These are phyloP conservation scores for Aphanoascus verrucosus DNA, from an alignment of 2,329 filamentous ascomycete genomes.

Conservation along the genomic window DNA sequence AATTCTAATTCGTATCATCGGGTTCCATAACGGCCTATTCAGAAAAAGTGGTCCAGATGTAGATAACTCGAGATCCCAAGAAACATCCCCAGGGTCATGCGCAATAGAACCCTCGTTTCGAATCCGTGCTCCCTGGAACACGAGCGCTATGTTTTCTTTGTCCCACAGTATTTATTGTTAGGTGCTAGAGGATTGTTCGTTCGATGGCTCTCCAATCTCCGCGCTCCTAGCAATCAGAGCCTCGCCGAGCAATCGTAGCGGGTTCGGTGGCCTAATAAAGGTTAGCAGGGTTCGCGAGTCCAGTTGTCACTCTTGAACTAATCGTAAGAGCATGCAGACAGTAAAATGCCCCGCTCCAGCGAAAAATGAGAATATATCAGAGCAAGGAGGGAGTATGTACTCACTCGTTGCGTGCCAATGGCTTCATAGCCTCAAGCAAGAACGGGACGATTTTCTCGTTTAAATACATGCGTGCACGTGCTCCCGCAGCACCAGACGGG, in stretches of 20 bases:
- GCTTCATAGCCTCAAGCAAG: slow-evolving; percentile 64
- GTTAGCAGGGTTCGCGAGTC: background rate
- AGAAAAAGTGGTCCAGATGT: too few species aligned
- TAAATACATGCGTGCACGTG: slow-evolving; percentile 58
- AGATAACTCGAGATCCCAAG: too few species aligned
- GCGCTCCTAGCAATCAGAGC: slow-evolving; percentile 58
- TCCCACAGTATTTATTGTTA: slow-evolving; percentile 3
- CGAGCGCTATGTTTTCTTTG: background rate
- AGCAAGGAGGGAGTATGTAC: slow-evolving; percentile 26
- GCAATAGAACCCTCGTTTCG: too few species aligned
- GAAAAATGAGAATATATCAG: background rate
- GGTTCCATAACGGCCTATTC: too few species aligned
- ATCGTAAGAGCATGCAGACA: background rate
- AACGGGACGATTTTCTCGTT: slow-evolving; percentile 59
- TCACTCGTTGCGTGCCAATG: slow-evolving; percentile 59
- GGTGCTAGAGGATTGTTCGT: slow-evolving; percentile 4
- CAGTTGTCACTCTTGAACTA: background rate
- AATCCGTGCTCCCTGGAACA: background rate
- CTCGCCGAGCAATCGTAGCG: slow-evolving; percentile 58
- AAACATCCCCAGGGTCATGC: too few species aligned
- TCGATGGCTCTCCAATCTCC: slow-evolving; percentile 46
- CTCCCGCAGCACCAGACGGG: slow-evolving; percentile 46
- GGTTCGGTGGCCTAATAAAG: slow-evolving; percentile 50
- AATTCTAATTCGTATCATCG: too few species aligned
- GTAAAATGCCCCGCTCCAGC: too few species aligned